Evolutionary conservation across 768 basidiomycete species (phyloP).

Genomic region (Lentinula guzmanii): DNA sequence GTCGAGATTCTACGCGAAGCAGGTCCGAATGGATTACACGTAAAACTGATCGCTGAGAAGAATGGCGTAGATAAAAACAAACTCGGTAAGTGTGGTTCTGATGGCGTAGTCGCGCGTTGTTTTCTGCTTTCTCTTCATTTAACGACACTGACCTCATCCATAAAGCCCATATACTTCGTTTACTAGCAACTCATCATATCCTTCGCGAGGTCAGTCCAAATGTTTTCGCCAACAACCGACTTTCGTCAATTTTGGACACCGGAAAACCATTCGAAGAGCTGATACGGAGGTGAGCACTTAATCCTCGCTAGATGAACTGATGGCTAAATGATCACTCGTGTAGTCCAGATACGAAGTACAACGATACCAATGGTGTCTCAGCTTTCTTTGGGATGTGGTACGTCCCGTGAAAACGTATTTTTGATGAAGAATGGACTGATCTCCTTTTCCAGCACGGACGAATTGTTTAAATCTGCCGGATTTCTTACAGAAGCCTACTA

Average conservation of each 20-base stretch:
- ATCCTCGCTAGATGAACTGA: not conserved
- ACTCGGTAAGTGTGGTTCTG: conserved; percentile 34
- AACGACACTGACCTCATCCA: not conserved
- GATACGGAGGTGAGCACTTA: conserved; percentile 34
- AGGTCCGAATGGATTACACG: conserved; percentile 47
- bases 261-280: conserved; percentile 51
- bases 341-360: conserved; percentile 63
- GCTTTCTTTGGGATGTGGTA: conserved; percentile 70
- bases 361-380: conserved; percentile 56
- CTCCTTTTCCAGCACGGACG: conserved; percentile 49
- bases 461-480: conserved; percentile 69
- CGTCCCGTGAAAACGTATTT: conserved; percentile 16
- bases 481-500: conserved; percentile 69
- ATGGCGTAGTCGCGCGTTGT: not conserved
- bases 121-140: not conserved
- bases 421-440: not conserved
- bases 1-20: conserved; percentile 66
- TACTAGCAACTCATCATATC: conserved; percentile 76
- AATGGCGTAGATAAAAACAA: conserved; percentile 42
- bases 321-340: not conserved
- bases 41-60: conserved; percentile 35
- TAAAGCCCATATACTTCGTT: conserved; percentile 67
- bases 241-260: conserved; percentile 64
- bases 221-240: conserved; percentile 66
- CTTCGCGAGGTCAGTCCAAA: conserved; percentile 64